These are phyloP conservation scores for Acanthamoeba divionensis DNA, from an alignment of 208 protist genomes.

Conservation along the genomic window DNA sequence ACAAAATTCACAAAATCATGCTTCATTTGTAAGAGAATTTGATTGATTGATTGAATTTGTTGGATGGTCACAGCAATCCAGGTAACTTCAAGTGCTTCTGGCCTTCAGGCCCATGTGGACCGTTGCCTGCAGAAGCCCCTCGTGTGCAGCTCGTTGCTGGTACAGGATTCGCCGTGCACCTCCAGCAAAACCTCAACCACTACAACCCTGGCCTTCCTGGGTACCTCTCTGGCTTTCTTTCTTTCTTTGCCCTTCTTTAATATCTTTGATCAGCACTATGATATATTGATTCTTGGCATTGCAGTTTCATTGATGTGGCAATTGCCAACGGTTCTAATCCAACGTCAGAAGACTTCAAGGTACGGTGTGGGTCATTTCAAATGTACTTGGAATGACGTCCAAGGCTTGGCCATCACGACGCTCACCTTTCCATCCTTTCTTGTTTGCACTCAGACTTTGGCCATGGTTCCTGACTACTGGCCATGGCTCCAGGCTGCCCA, in stretches of 20 bases:
- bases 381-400: too few relatives aligned
- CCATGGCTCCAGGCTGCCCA: neutral
- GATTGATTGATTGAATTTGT: too few relatives aligned
- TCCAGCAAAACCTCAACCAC: constrained; percentile 28
- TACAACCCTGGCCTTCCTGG: neutral
- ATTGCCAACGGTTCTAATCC: neutral
- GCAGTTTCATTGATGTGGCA: constrained; percentile 16
- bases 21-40: too few relatives aligned
- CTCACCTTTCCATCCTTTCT: too few relatives aligned
- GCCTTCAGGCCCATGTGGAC: neutral
- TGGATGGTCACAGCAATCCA: neutral
- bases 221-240: too few relatives aligned
- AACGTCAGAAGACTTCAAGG: neutral
- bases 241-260: neutral
- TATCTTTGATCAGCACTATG: neutral
- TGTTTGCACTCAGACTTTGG: too few relatives aligned
- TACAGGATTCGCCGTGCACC: neutral
- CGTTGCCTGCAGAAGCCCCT: neutral
- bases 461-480: constrained; percentile 10
- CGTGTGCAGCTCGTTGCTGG: neutral
- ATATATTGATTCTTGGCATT: neutral
- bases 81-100: constrained; percentile 17
- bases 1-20: too few relatives aligned
- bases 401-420: too few relatives aligned
- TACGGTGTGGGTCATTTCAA: too few relatives aligned